These are phyloP conservation scores for Paxillus involutus DNA, from an alignment of 768 basidiomycete species.

Conservation along the genomic window DNA sequence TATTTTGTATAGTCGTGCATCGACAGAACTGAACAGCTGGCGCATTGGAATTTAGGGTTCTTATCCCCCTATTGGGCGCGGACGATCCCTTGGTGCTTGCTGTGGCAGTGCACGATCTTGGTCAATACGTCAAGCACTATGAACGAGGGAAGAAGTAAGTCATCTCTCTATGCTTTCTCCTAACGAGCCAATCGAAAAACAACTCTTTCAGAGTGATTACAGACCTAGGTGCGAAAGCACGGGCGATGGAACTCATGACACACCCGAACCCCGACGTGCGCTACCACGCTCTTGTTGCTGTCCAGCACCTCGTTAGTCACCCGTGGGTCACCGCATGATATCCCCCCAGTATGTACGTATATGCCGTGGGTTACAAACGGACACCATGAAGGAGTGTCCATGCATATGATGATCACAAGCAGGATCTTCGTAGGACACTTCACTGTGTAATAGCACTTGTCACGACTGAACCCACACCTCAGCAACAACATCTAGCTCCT, in stretches of 20 bases:
- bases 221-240: conserved; percentile 82
- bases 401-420: neutral
- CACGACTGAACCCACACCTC: conserved; percentile 64
- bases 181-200: neutral
- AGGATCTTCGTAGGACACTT: conserved; percentile 10
- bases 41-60: conserved; percentile 45
- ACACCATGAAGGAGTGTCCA: neutral
- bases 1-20: neutral
- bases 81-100: conserved; percentile 79
- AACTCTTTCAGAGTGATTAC: conserved; percentile 59
- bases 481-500: conserved; percentile 69
- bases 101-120: conserved; percentile 91
- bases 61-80: conserved; percentile 69
- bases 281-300: conserved; percentile 88
- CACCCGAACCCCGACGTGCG: conserved; percentile 86
- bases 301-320: conserved; percentile 90
- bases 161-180: neutral
- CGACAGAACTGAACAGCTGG: neutral
- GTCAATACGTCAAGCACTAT: conserved; percentile 90
- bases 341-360: neutral
- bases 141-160: conserved; percentile 91
- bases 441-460: conserved; percentile 9
- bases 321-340: conserved; percentile 61
- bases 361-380: conserved; percentile 1
- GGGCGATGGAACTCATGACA: conserved; percentile 91